Evolutionary conservation across 768 basidiomycete species (phyloP), one percentile per base, ranked within the genome.

Genomic region (Mycena indigotica): DNA sequence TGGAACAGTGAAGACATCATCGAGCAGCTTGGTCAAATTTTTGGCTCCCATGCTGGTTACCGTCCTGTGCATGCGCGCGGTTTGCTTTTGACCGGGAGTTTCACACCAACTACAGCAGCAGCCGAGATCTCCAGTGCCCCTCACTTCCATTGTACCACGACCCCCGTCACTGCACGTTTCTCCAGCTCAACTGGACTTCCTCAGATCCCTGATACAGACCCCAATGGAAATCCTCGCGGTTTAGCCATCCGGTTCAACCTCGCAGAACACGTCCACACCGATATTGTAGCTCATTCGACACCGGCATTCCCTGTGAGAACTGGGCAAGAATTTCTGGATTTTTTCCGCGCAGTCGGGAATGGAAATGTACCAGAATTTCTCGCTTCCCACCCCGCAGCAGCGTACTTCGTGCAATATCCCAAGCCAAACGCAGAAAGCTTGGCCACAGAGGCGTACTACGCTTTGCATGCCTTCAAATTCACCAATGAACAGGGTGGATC

Each of bases 161-260:
- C 65, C 16, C 65, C 65, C 1, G 49, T 63, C 28, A 62, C 60
- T 12, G 57, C 56, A 8, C 65, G 65, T 17, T 66, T 66, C 56
- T 61, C 59, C 23, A 66, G 57, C 55, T 66, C 63, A 10, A 59
- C 63, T 2, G 65, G 65, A 3, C 23, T 66, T 16, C 65, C 65
- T 3, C 32, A 32, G 10, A 46, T 66, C 19, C 60, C 65, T 16
- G 65, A 66, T 45, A 66, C 46, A 5, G 60, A 66, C 44, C 60
- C 62, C 23, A 61, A 64, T 32, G 60, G 62, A 41, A 57, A 62
- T 19, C 65, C 65, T 13, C 65, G 63, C 23, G 65, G 65, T 13
- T 48, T 66, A 23, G 62, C 56, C 17, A 44, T 66, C 19, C 65
- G 65, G 3, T 64, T 66, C 48, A 30, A 64, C 29, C 57, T 64